phyloP scores from a whole-genome alignment of 176 grass and related monocot genomes.

The Puya raimondii region DNA sequence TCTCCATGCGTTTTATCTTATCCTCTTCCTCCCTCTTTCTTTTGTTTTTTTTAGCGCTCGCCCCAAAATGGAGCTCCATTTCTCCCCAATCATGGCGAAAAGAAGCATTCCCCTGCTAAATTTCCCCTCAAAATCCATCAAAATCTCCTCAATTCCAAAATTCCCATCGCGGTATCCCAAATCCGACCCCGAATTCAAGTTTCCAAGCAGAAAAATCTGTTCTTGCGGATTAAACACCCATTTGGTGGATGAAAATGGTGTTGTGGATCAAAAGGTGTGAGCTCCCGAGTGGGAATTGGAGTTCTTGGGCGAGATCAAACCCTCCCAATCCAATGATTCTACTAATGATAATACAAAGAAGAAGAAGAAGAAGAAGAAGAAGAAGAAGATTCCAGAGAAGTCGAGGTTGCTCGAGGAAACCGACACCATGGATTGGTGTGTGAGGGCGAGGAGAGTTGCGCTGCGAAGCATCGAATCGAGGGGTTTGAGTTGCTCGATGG shows the following conservation, averaged over 20 bases:
- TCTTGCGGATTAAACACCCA: constrained; percentile 12
- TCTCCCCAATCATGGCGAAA: constrained; percentile 12
- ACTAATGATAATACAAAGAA: not conserved
- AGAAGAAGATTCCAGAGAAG: constrained; percentile 3
- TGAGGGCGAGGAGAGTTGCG: constrained; percentile 57
- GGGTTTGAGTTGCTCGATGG: constrained; percentile 34
- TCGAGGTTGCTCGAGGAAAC: constrained; percentile 27
- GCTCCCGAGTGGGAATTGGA: constrained; percentile 25
- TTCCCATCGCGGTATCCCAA: constrained; percentile 1
- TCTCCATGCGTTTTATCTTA: too few species aligned
- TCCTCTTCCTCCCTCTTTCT: too few species aligned
- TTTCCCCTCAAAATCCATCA: constrained; percentile 10
- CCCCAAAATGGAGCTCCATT: constrained; percentile 25
- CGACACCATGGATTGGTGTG: constrained; percentile 67
- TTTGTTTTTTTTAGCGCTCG: too few species aligned
- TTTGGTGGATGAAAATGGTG: constrained; percentile 1
- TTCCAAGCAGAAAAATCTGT: constrained; percentile 8
- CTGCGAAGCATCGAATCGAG: constrained; percentile 66
- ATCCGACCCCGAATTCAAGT: not conserved
- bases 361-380: constrained; percentile 20
- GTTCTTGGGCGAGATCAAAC: constrained; percentile 27
- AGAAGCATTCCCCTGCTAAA: constrained; percentile 23
- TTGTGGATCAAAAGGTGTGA: constrained; percentile 16
- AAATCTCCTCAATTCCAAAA: constrained; percentile 8
- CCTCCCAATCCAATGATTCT: constrained; percentile 1